Conservation (phyloP, 2,329 filamentous ascomycete species). For the Monosporascus sp. region DNA sequence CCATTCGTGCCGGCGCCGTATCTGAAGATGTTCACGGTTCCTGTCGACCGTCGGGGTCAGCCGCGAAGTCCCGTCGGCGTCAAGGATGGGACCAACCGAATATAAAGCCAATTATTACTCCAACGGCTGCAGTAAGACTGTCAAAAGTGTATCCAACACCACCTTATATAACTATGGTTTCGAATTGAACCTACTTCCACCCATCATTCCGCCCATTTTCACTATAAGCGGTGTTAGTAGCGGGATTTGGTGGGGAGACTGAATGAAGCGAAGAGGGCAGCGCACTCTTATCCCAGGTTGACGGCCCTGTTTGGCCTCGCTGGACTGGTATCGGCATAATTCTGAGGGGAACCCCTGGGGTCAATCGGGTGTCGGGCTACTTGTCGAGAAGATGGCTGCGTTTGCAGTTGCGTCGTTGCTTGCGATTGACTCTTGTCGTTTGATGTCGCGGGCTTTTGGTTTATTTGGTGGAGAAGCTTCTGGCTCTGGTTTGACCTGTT, state of each 20-base stretch:
- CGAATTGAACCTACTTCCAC: conserved; percentile 68
- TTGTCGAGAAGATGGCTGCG: background rate
- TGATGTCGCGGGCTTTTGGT: background rate
- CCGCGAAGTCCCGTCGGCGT: background rate
- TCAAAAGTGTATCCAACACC: conserved; percentile 4
- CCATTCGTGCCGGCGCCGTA: conserved; percentile 91
- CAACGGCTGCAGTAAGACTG: conserved; percentile 62
- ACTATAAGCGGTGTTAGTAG: conserved; percentile 47
- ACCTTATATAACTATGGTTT: background rate
- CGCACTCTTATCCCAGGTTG: conserved; percentile 65
- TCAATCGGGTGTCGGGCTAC: background rate
- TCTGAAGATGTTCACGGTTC: conserved; percentile 89
- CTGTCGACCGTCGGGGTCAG: conserved; percentile 37
- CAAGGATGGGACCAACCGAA: conserved; percentile 58
- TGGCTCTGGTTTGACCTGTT: background rate
- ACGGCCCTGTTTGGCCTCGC: conserved; percentile 32
- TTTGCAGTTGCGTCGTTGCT: background rate
- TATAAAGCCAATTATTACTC: conserved; percentile 95
- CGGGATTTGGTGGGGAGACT: conserved; percentile 2
- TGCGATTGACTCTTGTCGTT: background rate
- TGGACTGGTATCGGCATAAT: conserved; percentile 5
- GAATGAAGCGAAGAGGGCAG: background rate
- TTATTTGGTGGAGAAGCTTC: background rate
- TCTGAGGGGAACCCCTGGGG: background rate
- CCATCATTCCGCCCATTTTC: conserved; percentile 99